Evolutionary conservation across 352 stramenopile species (phyloP).

Genomic region (Phytophthora citrophthora): DNA sequence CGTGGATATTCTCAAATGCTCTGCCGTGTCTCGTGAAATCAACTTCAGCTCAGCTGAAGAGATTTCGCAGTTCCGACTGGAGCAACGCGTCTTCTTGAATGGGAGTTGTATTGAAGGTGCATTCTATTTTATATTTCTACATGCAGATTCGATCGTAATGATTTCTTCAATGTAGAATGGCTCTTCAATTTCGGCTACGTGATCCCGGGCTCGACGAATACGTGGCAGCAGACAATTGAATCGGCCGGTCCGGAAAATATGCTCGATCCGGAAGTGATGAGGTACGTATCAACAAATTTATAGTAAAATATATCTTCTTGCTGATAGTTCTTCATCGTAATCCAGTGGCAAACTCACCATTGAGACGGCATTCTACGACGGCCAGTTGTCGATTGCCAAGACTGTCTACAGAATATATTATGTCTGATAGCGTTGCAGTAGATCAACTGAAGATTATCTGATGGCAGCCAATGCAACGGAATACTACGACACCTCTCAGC

Average conservation of each 20-base stretch:
- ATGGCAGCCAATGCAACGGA: conserved; percentile 5
- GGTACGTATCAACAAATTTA: conserved; percentile 36
- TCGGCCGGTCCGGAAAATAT: conserved; percentile 89
- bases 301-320: neutral
- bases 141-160: neutral
- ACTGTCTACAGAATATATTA: conserved; percentile 95
- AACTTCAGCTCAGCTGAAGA: conserved; percentile 93
- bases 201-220: conserved; percentile 95
- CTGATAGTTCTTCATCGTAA: neutral
- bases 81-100: conserved; percentile 91
- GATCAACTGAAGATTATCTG: neutral
- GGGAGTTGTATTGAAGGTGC: conserved; percentile 92
- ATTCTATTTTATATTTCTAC: neutral
- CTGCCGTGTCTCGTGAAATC: conserved; percentile 92
- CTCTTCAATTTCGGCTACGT: conserved; percentile 96
- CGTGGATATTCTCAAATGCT: conserved; percentile 87
- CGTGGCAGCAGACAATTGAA: conserved; percentile 96
- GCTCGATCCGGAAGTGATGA: conserved; percentile 85
- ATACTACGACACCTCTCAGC: conserved; percentile 1
- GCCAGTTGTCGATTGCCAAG: conserved; percentile 86
- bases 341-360: conserved; percentile 92
- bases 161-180: conserved; percentile 77
- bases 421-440: conserved; percentile 54
- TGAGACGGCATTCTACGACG: conserved; percentile 96
- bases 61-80: conserved; percentile 92